Base-by-base conservation (phyloP, 2,329 filamentous ascomycete species). In the Aspergillus fischeri region DNA sequence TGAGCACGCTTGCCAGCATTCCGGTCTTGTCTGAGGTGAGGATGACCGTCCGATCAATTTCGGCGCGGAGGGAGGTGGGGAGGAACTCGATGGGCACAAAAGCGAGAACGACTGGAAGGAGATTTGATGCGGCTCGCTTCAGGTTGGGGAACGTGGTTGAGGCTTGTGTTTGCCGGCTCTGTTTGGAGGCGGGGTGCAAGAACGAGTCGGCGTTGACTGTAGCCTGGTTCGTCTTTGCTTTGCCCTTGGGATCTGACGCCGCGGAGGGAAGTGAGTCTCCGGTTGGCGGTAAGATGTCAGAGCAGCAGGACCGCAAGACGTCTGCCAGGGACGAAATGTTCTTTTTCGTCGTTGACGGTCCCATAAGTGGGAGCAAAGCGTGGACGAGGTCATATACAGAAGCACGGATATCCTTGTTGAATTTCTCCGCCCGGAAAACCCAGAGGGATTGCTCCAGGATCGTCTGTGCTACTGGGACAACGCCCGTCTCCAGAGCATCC, bases 31-130 rank as follows among this genome's bases (percentile, higher is more conserved):
- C 81, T 58, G 82, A 80, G 4, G 81, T 83, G 24, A 96, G 76
- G 55, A 96, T 88, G 21, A 91, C 89, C 2, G 90, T 90, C 62
- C 90, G 88, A 68, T 97, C 91, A 60, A 96, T 80, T 51, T 91
- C 84, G 10, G 86, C 83, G 53, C 93, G 87, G 21, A 91, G 70
- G 1, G 88, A 84, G 8, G 87, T 84, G n/a, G 88, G 83, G 41
- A 96, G 75, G 68, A 85, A 80, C 51, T 85, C 79, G 55, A 88
- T 84, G 1, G 88, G 86, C 3, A 94, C 74, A 56, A 80, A 79
- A 20, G 81, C 81, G 21, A 95, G 78, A 1, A 90, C 73, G 4
- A 79, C 66, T 4, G 84, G 79, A 11, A 97, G 79, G 17, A 97
- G 80, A 6, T 69, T 63, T 11, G 77, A 75, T 0, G 91, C 89